Base-by-base conservation (phyloP, 805 yeast genomes). In the Suhomyces prunicola region DNA sequence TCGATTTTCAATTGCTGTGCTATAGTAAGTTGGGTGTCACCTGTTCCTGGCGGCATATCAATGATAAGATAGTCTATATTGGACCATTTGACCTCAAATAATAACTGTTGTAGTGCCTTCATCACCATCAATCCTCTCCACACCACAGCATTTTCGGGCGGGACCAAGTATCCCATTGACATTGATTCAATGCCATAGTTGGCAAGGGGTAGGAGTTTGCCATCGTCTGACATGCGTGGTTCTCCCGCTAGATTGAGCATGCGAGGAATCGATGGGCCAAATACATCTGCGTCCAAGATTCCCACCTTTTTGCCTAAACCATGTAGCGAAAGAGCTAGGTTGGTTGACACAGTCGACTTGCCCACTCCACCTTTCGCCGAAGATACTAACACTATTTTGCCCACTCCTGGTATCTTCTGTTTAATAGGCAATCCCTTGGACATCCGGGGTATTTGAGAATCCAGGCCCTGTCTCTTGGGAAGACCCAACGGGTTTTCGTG, bases 1-100 rank as follows among this genome's bases (percentile, higher is more conserved):
- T 85, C 87, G 0, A 90, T 81, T 46, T 79, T 77, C n/a, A 87
- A 66, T 60, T 84, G 87, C 67, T 90, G 96, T 26, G 90, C 84
- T n/a, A 90, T 75, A 0, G 96, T 87, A 51, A 90, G 74, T 62
- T 90, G 96, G 0, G 88, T 85, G 64, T 90, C 96, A 17, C 96
- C 96, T 0, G 96, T 90, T 2, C 96, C 96, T 0, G 96, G 96
- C 0, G 96, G 96, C 88, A 90, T 80, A 60, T 90, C 96, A 9
- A 90, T 73, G 1, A 90, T 86, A 47, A 90, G 71, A 22, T 84
- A 77, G 63, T 90, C 96, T 44, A 89, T 64, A 5, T 67, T 63
- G 26, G 75, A 73, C 96, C 96, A 90, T 45, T 84, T 80, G 1
- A 90, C 96, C 51, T 90, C 96, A 60, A 86, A 90, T 8, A 90